A percentile compares a stretch with the other conserved stretches of the same genome.
These are phyloP conservation scores for Lunasporangiospora selenospora DNA, from an alignment of 192 early-diverging fungal genomes.

Conservation along the genomic window DNA sequence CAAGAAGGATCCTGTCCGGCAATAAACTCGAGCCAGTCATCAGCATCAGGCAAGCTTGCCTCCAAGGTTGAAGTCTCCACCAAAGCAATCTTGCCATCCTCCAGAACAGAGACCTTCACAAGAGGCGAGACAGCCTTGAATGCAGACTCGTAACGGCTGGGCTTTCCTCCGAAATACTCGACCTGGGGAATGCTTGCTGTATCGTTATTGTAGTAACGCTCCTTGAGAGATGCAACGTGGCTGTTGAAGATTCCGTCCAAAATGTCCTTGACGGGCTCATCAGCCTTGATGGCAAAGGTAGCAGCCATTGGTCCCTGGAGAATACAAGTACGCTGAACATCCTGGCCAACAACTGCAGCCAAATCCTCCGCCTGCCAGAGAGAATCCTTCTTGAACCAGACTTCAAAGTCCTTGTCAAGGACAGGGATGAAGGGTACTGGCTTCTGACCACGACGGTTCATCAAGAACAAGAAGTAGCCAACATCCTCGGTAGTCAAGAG, in stretches of 20 bases:
- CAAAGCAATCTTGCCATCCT: conserved; percentile 52
- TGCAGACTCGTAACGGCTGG: conserved; percentile 32
- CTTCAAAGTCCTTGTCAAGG: conserved; percentile 88
- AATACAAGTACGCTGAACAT: conserved; percentile 83
- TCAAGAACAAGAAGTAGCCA: conserved; percentile 79
- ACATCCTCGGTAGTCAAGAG: conserved; percentile 86
- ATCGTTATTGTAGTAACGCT: conserved; percentile 72
- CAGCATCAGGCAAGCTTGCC: conserved; percentile 58
- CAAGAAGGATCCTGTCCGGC: conserved; percentile 79
- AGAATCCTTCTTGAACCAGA: conserved; percentile 90
- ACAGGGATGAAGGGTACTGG: conserved; percentile 90
- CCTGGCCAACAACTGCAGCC: conserved; percentile 82
- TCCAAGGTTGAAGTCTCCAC: conserved; percentile 63
- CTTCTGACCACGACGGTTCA: conserved; percentile 80
- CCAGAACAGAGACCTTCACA: conserved; percentile 51
- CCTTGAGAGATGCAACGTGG: conserved; percentile 78
- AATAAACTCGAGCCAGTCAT: conserved; percentile 75
- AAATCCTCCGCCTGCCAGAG: conserved; percentile 91
- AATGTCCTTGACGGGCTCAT: conserved; percentile 91
- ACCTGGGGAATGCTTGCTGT: conserved; percentile 70
- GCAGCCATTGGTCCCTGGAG: conserved; percentile 91
- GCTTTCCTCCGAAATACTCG: conserved; percentile 76
- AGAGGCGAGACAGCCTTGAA: conserved; percentile 38
- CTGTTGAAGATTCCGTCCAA: conserved; percentile 83
- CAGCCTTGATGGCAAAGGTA: conserved; percentile 69